Percentiles rank a stretch among this genome's conserved stretches.
These are phyloP conservation scores for Daldinia vernicosa DNA, from an alignment of 495 filamentous ascomycete species.

Conservation along the genomic window DNA sequence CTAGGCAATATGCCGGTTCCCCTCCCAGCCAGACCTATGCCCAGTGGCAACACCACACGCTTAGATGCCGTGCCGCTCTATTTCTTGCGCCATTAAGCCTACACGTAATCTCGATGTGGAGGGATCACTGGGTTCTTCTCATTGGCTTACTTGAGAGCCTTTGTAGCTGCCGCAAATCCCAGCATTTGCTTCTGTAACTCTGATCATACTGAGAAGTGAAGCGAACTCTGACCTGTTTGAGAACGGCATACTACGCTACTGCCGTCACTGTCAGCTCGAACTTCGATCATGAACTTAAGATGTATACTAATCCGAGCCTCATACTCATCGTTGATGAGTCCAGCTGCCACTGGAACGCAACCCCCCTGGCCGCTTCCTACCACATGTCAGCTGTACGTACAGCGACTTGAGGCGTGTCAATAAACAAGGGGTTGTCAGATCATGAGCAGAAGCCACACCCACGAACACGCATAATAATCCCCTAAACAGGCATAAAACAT, in stretches of 20 bases:
- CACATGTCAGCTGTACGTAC: slow-evolving; percentile 20
- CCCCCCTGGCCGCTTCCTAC: slow-evolving; percentile 2
- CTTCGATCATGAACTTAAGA: slow-evolving; percentile 33
- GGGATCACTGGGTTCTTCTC: slow-evolving; percentile 5
- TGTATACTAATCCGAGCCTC: slow-evolving; percentile 23
- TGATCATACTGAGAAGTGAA: slow-evolving; percentile 9
- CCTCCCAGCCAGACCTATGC: slow-evolving; percentile 20
- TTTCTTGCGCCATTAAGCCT: not conserved
- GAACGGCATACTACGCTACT: slow-evolving; percentile 19
- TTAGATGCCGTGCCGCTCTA: slow-evolving; percentile 32
- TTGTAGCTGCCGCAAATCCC: not conserved
- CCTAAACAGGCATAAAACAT: slow-evolving; percentile 40
- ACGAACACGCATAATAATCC: slow-evolving; percentile 33
- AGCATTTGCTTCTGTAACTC: slow-evolving; percentile 4
- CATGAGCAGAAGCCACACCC: slow-evolving; percentile 30
- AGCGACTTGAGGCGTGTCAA: slow-evolving; percentile 20
- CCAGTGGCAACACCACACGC: slow-evolving; percentile 16
- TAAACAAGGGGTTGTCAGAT: slow-evolving; percentile 36
- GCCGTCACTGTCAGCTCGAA: slow-evolving; percentile 13
- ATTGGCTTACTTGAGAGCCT: not conserved
- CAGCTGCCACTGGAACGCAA: slow-evolving; percentile 12
- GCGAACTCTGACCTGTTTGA: slow-evolving; percentile 10
- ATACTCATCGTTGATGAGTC: slow-evolving; percentile 18
- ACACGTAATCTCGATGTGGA: slow-evolving; percentile 8
- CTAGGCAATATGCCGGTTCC: slow-evolving; percentile 26